phyloP scores from a whole-genome alignment of 441 rosid genomes.

The Jatropha podagrica region DNA sequence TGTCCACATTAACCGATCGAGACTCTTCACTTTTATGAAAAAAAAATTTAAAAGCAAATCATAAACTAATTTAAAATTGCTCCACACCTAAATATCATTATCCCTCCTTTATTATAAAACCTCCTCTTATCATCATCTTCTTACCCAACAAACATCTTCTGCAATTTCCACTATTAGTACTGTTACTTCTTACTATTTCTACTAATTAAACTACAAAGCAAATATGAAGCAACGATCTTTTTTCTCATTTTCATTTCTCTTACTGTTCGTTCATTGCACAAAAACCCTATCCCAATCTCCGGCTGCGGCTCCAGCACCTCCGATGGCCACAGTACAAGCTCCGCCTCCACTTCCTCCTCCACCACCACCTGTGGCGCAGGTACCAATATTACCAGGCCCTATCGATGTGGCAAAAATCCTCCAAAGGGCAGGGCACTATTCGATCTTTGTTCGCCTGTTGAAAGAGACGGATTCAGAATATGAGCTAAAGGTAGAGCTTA shows the following conservation, averaged over 20 bases:
- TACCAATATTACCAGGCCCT: constrained; percentile 43
- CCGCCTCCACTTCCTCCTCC: constrained; percentile 13
- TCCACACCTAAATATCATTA: constrained; percentile 27
- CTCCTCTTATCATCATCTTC: constrained; percentile 8
- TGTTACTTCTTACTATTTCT: background rate
- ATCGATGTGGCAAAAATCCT: constrained; percentile 65
- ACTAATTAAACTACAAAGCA: constrained; percentile 12
- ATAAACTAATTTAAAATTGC: constrained; percentile 11
- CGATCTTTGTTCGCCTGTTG: constrained; percentile 54
- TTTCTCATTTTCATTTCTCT: constrained; percentile 29
- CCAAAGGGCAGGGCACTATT: constrained; percentile 64
- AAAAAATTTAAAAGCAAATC: background rate
- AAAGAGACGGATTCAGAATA: constrained; percentile 53
- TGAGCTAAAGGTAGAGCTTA: constrained; percentile 61
- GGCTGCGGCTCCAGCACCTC: constrained; percentile 18
- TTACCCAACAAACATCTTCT: constrained; percentile 20
- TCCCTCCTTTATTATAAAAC: constrained; percentile 26
- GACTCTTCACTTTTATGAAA: constrained; percentile 23
- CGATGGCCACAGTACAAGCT: background rate
- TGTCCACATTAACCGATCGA: no score
- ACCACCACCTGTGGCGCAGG: background rate
- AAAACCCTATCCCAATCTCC: constrained; percentile 39
- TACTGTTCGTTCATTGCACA: constrained; percentile 35
- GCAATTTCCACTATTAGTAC: background rate
- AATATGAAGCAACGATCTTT: constrained; percentile 32